phyloP scores from a whole-genome alignment of 257 asterid genomes.

The Marsdenia floribunda region DNA sequence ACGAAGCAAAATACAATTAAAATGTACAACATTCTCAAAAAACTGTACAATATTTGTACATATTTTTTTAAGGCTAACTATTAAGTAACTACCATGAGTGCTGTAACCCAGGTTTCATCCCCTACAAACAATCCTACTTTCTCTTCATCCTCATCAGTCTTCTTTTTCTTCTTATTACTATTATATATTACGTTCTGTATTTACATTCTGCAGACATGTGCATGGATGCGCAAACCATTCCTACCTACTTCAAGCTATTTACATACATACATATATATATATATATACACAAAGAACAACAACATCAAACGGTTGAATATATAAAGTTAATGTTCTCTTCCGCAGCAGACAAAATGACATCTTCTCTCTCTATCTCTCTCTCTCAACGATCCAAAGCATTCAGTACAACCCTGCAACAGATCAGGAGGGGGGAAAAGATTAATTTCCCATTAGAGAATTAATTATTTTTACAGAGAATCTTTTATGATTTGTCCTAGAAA shows the following conservation, averaged over 20 bases:
- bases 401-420: conserved; percentile 48
- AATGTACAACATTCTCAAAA: too few relatives aligned
- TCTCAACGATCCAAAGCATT: conserved; percentile 64
- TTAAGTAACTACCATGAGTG: too few relatives aligned
- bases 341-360: conserved; percentile 15
- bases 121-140: too few relatives aligned
- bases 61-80: too few relatives aligned
- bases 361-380: conserved; percentile 27
- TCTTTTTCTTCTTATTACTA: neutral
- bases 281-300: neutral
- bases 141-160: too few relatives aligned
- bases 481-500: neutral
- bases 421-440: neutral
- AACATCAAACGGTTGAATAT: neutral
- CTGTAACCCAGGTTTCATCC: too few relatives aligned
- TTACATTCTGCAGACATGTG: too few relatives aligned
- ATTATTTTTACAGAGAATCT: too few relatives aligned
- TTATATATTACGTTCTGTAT: neutral
- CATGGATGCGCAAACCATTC: too few relatives aligned
- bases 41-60: too few relatives aligned
- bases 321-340: neutral
- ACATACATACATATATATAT: neutral
- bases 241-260: too few relatives aligned
- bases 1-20: too few relatives aligned
- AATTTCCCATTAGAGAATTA: neutral